Evolutionary conservation across 2,329 filamentous ascomycete species (phyloP).

Genomic region (Sclerotinia spermophila): DNA sequence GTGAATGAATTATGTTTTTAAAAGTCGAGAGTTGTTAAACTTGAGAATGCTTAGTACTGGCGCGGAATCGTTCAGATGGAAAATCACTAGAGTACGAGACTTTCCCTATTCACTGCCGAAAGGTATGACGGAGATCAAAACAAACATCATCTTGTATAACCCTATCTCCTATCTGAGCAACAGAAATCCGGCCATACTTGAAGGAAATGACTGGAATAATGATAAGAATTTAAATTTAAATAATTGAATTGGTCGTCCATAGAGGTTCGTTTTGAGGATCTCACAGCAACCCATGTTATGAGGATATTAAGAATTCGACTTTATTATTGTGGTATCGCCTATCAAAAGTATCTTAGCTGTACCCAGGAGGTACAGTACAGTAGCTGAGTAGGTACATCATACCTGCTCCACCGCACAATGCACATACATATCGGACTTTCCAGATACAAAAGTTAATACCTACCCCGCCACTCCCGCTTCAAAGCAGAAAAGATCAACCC

Average conservation of each 20-base stretch:
- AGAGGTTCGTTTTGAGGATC: background rate
- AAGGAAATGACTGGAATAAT: background rate
- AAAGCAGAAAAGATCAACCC: background rate
- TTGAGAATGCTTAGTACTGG: background rate
- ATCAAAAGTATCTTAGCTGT: background rate
- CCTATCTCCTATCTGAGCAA: background rate
- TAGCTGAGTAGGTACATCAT: background rate
- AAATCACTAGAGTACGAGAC: background rate
- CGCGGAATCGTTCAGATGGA: background rate
- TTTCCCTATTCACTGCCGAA: background rate
- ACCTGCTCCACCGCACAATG: background rate
- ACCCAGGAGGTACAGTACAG: background rate
- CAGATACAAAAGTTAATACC: background rate
- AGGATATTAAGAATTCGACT: background rate
- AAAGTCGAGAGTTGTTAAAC: background rate
- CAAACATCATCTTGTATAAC: background rate
- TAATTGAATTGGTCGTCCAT: background rate
- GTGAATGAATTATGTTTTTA: background rate
- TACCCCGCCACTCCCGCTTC: background rate
- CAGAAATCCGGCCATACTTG: background rate
- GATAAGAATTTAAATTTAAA: background rate
- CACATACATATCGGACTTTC: background rate
- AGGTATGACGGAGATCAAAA: background rate
- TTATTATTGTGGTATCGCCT: conserved; percentile 1
- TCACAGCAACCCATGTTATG: background rate